Evolutionary conservation across 768 basidiomycete genomes (phyloP), one percentile per base, ranked within the genome.

Genomic region (Lentinula sp.): DNA sequence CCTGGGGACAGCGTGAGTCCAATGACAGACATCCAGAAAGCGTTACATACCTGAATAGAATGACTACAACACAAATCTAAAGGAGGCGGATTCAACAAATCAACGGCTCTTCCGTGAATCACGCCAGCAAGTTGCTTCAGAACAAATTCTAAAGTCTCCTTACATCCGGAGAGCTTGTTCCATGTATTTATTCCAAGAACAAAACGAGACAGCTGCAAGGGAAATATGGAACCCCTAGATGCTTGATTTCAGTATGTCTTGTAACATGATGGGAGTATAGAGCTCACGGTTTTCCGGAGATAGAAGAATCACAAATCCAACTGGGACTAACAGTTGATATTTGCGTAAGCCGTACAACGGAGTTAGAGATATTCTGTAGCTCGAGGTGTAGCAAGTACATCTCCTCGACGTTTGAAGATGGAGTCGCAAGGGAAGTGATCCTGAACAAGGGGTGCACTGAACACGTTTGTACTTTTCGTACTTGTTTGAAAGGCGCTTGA

Each of bases 321-420:
- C 76, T 74, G 0, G 90, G 83, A 65, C 92, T 93, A 54, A 92
- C 63, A 32, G 83, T 78, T 3, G 80, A 81, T 6, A 94, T 66
- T 64, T 90, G 85, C 3, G 76, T 77, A 16, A 95, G 64, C 15
- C 70, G 66, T 36, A 90, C 66, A 15, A 76, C 67, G 23, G 69
- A 69, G 4, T 74, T 74, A 18, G 73, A 68, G 0, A 77, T 60
- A 67, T 90, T 90, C 54, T 79, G 79, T 6, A 91, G 65, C 63
- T 85, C 82, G 9, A 90, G 63, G 57, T 80, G 76, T 32, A 90
- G 57, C 6, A 77, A 68, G 68, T 83, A 90, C n/a, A 77, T 66
- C 60, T 80, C 66, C 13, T 84, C 82, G 23, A 65, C 64, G 8
- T 79, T 77, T 39, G 75, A 74, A 33, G 79, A 81, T 0, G 89